Conservation (phyloP, 495 filamentous ascomycete species). For the Chaetomidium leptoderma region DNA sequence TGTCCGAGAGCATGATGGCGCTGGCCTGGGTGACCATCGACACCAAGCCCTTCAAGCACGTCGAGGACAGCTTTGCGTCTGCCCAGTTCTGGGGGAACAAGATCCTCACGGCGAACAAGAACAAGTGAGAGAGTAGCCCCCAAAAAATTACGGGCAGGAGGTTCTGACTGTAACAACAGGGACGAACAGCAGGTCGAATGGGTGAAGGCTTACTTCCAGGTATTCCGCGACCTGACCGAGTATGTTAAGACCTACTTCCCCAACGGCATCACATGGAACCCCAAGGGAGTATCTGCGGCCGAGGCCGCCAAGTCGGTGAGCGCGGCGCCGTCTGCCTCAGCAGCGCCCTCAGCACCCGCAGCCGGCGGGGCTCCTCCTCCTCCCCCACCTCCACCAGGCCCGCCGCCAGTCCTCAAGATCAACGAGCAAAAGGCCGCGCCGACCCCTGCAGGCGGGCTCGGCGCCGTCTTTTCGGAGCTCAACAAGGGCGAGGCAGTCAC, state of each 20-base stretch:
- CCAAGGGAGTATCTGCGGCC: conserved; percentile 67
- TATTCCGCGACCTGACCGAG: conserved; percentile 72
- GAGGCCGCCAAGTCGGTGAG: conserved; percentile 57
- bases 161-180: conserved; percentile 38
- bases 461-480: conserved; percentile 82
- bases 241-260: conserved; percentile 79
- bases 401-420: conserved; percentile 50
- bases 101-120: conserved; percentile 82
- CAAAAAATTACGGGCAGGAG: background rate
- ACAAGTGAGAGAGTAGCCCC: conserved; percentile 70
- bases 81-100: conserved; percentile 90
- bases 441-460: conserved; percentile 53
- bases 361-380: conserved; percentile 54
- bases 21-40: conserved; percentile 82
- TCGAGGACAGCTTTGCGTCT: conserved; percentile 69
- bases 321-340: conserved; percentile 29
- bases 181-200: conserved; percentile 77
- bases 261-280: conserved; percentile 82
- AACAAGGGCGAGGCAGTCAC: conserved; percentile 87
- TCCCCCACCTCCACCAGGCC: conserved; percentile 69
- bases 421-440: conserved; percentile 37
- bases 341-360: conserved; percentile 36
- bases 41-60: conserved; percentile 71
- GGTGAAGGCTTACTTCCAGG: conserved; percentile 79
- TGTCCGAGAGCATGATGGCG: conserved; percentile 82